These are phyloP conservation scores for Phytophthora colocasiae DNA, from an alignment of 352 stramenopile genomes.

Conservation along the genomic window DNA sequence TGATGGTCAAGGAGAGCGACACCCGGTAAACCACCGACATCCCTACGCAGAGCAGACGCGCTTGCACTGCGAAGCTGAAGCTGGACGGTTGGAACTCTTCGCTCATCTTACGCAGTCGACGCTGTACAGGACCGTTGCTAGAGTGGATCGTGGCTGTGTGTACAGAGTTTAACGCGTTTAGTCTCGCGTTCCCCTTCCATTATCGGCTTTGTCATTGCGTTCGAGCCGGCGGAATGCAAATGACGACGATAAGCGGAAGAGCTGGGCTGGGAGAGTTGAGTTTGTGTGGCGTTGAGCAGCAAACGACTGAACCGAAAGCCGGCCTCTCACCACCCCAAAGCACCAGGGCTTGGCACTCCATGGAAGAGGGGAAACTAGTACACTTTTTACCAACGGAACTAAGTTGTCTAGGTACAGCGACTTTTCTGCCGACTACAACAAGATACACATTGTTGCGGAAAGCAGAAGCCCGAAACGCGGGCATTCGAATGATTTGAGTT, in stretches of 20 bases:
- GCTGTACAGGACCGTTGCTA: constrained; percentile 37
- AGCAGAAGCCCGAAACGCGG: constrained; percentile 14
- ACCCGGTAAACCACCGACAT: constrained; percentile 65
- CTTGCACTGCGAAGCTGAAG: constrained; percentile 56
- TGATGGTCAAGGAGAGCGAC: constrained; percentile 43
- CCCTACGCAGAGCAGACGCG: constrained; percentile 62
- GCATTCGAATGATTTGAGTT: constrained; percentile 25
- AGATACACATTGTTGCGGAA: constrained; percentile 16
- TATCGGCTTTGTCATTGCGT: constrained; percentile 34
- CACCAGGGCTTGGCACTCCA: constrained; percentile 8
- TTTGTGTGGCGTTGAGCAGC: constrained; percentile 37
- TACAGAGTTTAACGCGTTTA: constrained; percentile 42
- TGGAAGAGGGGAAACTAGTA: constrained; percentile 28
- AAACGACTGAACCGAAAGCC: constrained; percentile 41
- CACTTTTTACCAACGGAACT: constrained; percentile 5
- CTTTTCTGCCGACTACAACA: constrained; percentile 34
- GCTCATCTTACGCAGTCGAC: constrained; percentile 69
- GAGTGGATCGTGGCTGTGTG: constrained; percentile 18
- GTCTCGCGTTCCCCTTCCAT: constrained; percentile 30
- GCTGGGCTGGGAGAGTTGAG: constrained; percentile 27
- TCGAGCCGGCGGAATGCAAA: constrained; percentile 25
- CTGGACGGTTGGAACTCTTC: constrained; percentile 56
- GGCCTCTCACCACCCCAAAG: constrained; percentile 12
- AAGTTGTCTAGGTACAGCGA: constrained; percentile 12
- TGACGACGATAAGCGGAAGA: constrained; percentile 35